Percentiles rank a stretch among this genome's conserved stretches.
These are phyloP conservation scores for Zygotorulaspora danielsina DNA, from an alignment of 805 yeast genomes.

Conservation along the genomic window DNA sequence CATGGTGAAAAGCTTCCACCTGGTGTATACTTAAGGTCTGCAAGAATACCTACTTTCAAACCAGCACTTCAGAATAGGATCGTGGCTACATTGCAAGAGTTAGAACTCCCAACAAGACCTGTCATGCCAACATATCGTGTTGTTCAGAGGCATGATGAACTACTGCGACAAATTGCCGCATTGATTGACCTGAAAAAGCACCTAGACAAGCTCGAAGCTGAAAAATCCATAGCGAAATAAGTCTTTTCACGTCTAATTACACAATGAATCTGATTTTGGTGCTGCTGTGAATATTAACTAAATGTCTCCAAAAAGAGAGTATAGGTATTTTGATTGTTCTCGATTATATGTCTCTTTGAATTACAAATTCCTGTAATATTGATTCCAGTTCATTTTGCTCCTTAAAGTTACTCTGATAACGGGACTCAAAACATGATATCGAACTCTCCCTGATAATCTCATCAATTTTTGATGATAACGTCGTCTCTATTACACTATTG, in stretches of 20 bases:
- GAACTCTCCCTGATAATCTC: constrained; percentile 6
- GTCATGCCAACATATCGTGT: constrained; percentile 82
- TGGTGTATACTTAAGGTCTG: constrained; percentile 79
- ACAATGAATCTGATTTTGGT: not conserved
- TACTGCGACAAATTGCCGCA: constrained; percentile 63
- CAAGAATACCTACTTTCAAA: constrained; percentile 71
- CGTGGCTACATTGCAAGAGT: constrained; percentile 61
- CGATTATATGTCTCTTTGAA: not conserved
- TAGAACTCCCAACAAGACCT: constrained; percentile 77
- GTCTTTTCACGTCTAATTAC: too few species aligned
- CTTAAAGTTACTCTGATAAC: not conserved
- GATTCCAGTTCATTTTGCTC: not conserved
- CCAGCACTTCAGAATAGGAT: constrained; percentile 69
- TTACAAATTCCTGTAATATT: not conserved
- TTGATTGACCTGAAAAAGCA: constrained; percentile 82
- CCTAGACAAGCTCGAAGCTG: constrained; percentile 82
- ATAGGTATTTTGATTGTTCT: too few species aligned
- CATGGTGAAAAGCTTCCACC: constrained; percentile 68
- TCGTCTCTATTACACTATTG: not conserved
- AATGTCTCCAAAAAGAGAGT: too few species aligned
- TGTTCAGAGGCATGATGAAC: constrained; percentile 68
- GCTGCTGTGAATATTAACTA: too few species aligned
- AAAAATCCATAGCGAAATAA: constrained; percentile 47
- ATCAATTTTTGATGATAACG: constrained; percentile 7
- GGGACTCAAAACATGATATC: not conserved